Conservation (phyloP, 148 eudicot species). For the Rheum nobile region DNA sequence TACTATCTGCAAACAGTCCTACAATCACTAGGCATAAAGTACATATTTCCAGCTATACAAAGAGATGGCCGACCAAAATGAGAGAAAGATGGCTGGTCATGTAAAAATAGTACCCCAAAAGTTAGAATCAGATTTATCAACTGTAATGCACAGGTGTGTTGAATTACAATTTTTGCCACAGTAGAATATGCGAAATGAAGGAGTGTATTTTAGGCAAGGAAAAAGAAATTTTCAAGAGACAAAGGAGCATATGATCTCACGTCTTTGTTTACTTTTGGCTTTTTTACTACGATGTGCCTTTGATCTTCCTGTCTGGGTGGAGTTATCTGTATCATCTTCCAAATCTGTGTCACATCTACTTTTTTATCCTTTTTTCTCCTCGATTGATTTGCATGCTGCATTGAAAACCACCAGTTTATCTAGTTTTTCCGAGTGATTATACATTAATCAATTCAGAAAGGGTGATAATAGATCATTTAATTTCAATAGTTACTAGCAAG, state of each 20-base stretch:
- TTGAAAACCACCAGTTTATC: neutral
- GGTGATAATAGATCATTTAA: neutral
- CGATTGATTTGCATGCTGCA: conserved; percentile 14
- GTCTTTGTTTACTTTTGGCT: conserved; percentile 41
- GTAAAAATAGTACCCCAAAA: neutral
- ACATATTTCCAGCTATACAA: neutral
- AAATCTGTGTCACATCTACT: conserved; percentile 14
- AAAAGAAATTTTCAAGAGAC: neutral
- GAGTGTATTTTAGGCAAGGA: neutral
- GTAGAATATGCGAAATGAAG: neutral
- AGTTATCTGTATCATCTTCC: conserved; percentile 12
- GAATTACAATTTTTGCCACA: neutral
- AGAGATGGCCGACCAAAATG: neutral
- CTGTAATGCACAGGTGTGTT: neutral
- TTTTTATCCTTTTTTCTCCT: conserved; percentile 10
- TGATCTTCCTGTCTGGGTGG: conserved; percentile 11
- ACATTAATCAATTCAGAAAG: neutral
- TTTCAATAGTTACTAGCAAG: neutral
- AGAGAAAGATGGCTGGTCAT: neutral
- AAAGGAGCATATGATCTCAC: conserved; percentile 32
- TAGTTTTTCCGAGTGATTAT: neutral
- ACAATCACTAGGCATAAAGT: neutral
- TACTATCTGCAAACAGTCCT: neutral
- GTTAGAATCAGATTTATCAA: neutral
- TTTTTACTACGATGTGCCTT: conserved; percentile 29